Percentiles rank a stretch among this genome's conserved stretches.
Conservation (phyloP, 257 asterid genomes). For the Paraleonurus japonicus region DNA sequence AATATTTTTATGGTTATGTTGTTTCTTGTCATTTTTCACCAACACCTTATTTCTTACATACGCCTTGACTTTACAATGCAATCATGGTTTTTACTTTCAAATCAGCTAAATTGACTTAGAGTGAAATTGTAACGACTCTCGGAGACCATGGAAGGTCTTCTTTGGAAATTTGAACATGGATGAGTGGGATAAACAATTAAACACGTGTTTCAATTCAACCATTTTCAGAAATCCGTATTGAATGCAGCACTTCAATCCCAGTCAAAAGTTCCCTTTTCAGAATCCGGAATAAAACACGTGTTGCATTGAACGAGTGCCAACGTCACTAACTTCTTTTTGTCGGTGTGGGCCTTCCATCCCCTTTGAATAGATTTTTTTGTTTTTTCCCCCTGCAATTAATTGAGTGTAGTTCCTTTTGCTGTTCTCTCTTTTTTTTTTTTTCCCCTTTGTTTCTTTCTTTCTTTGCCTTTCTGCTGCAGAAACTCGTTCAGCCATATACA, state of each 20-base stretch:
- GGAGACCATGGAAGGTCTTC: not conserved
- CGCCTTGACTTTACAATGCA: not conserved
- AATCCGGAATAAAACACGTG: not conserved
- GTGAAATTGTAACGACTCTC: not conserved
- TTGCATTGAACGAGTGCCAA: not conserved
- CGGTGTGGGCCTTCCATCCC: not conserved
- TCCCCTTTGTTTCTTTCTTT: not conserved
- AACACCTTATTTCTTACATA: not conserved
- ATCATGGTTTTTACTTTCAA: not conserved
- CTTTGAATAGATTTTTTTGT: not conserved
- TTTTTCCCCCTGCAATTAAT: not conserved
- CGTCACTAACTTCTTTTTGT: not conserved
- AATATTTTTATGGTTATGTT: not conserved
- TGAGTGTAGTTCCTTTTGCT: not conserved
- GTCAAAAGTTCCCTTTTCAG: not conserved
- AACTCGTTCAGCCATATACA: not conserved
- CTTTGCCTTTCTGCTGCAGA: not conserved
- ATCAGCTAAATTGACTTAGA: not conserved
- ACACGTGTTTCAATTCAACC: not conserved
- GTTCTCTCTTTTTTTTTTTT: too few relatives aligned
- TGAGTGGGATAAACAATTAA: not conserved
- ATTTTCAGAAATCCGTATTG: not conserved
- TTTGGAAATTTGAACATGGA: slow-evolving; percentile 1
- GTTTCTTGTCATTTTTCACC: not conserved
- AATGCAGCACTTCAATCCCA: not conserved